phyloP scores from a whole-genome alignment of 1,139 yeast species.

The Candida pseudoviswanathii region DNA sequence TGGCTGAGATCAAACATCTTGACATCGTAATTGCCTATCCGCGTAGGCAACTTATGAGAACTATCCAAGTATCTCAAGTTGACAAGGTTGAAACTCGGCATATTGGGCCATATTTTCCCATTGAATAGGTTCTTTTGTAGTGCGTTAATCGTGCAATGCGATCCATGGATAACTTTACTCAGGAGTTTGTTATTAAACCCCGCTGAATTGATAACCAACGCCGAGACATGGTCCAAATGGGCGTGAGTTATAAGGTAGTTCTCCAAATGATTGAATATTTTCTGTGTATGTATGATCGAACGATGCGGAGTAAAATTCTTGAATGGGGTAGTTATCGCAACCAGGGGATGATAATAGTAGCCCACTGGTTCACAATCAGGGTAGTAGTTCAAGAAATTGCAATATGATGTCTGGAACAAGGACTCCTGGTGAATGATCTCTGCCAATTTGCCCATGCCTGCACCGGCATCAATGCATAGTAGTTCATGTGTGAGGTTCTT shows the following conservation, averaged over 20 bases:
- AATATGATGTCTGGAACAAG: slow-evolving; percentile 11
- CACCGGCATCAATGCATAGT: slow-evolving; percentile 77
- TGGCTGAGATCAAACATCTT: slow-evolving; percentile 43
- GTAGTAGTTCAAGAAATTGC: slow-evolving; percentile 26
- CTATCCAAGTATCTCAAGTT: slow-evolving; percentile 24
- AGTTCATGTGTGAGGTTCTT: slow-evolving; percentile 37
- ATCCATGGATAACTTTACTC: slow-evolving; percentile 51
- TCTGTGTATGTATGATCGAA: slow-evolving; percentile 19
- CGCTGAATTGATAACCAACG: slow-evolving; percentile 73
- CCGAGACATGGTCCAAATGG: slow-evolving; percentile 79
- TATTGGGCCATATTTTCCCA: slow-evolving; percentile 79
- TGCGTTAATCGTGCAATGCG: slow-evolving; percentile 52
- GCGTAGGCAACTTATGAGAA: slow-evolving; percentile 14
- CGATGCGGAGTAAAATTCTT: slow-evolving; percentile 15
- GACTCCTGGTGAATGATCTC: slow-evolving; percentile 46
- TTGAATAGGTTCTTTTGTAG: slow-evolving; percentile 65
- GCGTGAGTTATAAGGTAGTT: slow-evolving; percentile 75
- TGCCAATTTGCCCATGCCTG: slow-evolving; percentile 61
- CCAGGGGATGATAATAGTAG: slow-evolving; percentile 16
- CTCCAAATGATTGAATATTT: slow-evolving; percentile 37
- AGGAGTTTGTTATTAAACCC: slow-evolving; percentile 32
- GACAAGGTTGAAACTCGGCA: slow-evolving; percentile 42
- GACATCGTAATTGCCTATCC: slow-evolving; percentile 24
- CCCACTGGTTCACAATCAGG: slow-evolving; percentile 22
- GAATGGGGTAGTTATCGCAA: slow-evolving; percentile 34